Evolutionary conservation across 345 rosid genomes (phyloP).

Genomic region (Eucalyptus grandis): DNA sequence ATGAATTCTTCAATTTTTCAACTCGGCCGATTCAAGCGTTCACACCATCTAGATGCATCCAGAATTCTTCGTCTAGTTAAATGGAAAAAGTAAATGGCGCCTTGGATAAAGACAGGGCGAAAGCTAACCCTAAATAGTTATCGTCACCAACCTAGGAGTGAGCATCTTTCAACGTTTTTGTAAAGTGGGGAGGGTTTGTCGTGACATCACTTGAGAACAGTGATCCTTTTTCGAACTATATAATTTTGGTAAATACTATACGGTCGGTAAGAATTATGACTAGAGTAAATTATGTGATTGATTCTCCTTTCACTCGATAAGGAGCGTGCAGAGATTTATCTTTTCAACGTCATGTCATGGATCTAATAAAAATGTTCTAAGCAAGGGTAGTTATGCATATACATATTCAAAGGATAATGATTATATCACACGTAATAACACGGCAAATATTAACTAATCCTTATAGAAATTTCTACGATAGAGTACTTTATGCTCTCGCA

Average conservation of each 20-base stretch:
- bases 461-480: accelerated
- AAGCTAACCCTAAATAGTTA: background rate
- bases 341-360: background rate
- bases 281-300: background rate
- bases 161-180: background rate
- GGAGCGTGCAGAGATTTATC: accelerated
- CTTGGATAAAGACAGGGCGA: background rate
- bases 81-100: background rate
- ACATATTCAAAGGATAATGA: background rate
- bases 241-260: background rate
- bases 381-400: background rate
- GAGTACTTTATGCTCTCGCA: accelerated
- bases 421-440: background rate
- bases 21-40: background rate
- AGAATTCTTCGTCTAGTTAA: background rate
- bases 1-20: background rate
- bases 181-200: background rate
- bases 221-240: background rate
- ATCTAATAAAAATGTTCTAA: background rate
- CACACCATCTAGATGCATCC: background rate
- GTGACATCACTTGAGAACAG: background rate
- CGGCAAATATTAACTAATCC: background rate
- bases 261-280: background rate
- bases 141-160: background rate
- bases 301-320: background rate